A percentile compares a stretch with the other conserved stretches of the same genome.
Conservation (phyloP, 2,329 filamentous ascomycete species). For the Talaromyces rugulosus region DNA sequence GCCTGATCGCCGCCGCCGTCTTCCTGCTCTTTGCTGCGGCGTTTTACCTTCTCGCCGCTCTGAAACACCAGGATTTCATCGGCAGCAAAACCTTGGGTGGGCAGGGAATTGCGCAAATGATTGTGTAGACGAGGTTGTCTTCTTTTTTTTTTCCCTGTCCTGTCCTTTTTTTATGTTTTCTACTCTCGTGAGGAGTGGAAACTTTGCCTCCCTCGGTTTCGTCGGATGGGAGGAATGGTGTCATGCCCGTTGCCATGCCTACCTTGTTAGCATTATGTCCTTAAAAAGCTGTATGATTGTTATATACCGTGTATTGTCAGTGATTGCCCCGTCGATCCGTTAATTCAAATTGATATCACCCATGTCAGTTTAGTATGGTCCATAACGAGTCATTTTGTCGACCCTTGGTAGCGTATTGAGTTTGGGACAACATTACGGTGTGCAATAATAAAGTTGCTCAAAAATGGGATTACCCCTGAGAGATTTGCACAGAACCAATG, state of each 20-base stretch:
- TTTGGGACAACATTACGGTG: background rate
- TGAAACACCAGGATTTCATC: conserved; percentile 44
- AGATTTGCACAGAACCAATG: background rate
- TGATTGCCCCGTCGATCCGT: background rate
- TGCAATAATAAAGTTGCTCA: background rate
- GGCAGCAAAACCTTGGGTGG: conserved; percentile 92
- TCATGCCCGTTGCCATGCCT: background rate
- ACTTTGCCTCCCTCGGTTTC: background rate
- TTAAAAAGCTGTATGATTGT: background rate
- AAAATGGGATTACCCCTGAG: background rate
- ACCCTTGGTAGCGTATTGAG: background rate
- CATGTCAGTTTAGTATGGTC: too few relatives aligned
- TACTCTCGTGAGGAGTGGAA: background rate
- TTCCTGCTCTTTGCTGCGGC: conserved; percentile 70
- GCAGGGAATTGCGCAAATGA: conserved; percentile 94
- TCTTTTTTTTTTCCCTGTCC: background rate
- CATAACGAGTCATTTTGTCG: background rate
- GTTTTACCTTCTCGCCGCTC: conserved; percentile 62
- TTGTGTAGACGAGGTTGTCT: conserved; percentile 57
- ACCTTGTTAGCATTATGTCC: background rate
- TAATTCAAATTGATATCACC: background rate
- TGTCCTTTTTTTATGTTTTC: background rate
- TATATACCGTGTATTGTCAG: background rate
- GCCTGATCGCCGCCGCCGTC: conserved; percentile 80
- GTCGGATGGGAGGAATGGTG: background rate